Evolutionary conservation across 495 filamentous ascomycete species (phyloP), one percentile per base, ranked within the genome.

Genomic region (Zalerion maritima): DNA sequence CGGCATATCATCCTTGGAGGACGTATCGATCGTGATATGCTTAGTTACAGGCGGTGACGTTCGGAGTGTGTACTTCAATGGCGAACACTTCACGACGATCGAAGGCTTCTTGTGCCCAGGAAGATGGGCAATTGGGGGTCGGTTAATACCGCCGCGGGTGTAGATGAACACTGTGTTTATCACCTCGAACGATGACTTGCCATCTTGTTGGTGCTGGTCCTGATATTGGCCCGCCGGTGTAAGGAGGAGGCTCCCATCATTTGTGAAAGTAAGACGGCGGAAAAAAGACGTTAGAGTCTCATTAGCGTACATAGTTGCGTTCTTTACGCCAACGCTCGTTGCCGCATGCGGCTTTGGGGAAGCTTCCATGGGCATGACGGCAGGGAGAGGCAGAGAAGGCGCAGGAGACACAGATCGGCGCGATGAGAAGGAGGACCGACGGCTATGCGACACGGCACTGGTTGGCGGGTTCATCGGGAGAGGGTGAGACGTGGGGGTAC

Each of bases 161-260:
- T 99, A 99, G 26, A 99, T 83, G 53, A 96, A 99, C 16, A 96
- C 91, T 0, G 91, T 99, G 46, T 99, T 99, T 54, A 78, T 82
- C 21, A 93, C 64, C 22, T 99, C 87, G 36, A 84, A 86, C 0
- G 68, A 63, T 2, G 70, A 66, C 51, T 85, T 92, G 2, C 60
- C 52, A 6, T 55, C 53, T 6, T 62, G 41, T 22, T 76, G 66
- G 40, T 81, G 72, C 24, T 83, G 72, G 1, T 75, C 79, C 47
- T 91, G 86, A 50, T 83, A 96, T 51, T 99, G 91, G 3, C 91
- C 91, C 21, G 91, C 87, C 10, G 91, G 91, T 0, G 91, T 99
- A 33, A 99, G 80, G 6, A 99, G 67, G 25, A 99, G 59, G 50
- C 87, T 94, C 10, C 91, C 91, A 43, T 96, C 91, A 2, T 91